These are phyloP conservation scores for Penicillium sp. DNA, from an alignment of 2,329 filamentous ascomycete species.

Conservation along the genomic window DNA sequence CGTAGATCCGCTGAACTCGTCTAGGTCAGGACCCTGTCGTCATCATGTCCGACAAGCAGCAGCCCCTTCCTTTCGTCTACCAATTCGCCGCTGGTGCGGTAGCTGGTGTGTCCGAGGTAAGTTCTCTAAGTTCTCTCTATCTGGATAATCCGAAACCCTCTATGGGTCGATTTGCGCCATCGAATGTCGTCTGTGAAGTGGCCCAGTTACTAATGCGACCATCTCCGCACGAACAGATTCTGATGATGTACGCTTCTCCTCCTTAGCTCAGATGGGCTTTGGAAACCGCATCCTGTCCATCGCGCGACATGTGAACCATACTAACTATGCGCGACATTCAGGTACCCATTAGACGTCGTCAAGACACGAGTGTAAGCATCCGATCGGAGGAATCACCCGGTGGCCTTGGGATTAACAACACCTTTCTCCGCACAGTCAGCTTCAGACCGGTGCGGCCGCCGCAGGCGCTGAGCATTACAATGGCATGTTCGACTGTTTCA, in stretches of 20 bases:
- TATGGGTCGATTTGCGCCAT: background rate
- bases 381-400: slow-evolving; percentile 13
- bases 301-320: background rate
- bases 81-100: slow-evolving; percentile 95
- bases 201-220: slow-evolving; percentile 15
- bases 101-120: slow-evolving; percentile 93
- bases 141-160: background rate
- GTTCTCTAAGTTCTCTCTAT: slow-evolving; percentile 49
- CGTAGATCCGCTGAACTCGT: slow-evolving; percentile 1
- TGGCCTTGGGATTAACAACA: slow-evolving; percentile 6
- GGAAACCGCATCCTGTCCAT: background rate
- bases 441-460: slow-evolving; percentile 68
- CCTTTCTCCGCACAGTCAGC: slow-evolving; percentile 55
- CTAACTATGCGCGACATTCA: slow-evolving; percentile 38
- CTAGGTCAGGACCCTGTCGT: slow-evolving; percentile 12
- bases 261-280: background rate
- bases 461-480: slow-evolving; percentile 78
- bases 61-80: slow-evolving; percentile 84
- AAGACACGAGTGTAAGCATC: slow-evolving; percentile 83
- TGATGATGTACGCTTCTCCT: slow-evolving; percentile 24
- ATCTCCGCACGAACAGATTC: slow-evolving; percentile 23
- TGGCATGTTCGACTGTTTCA: slow-evolving; percentile 97
- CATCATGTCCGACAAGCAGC: slow-evolving; percentile 55
- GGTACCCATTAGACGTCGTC: slow-evolving; percentile 98
- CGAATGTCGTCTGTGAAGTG: background rate